A percentile compares a stretch with the other conserved stretches of the same genome.
phyloP scores from a whole-genome alignment of 768 basidiomycete genomes.

The Tulasnella calospora region DNA sequence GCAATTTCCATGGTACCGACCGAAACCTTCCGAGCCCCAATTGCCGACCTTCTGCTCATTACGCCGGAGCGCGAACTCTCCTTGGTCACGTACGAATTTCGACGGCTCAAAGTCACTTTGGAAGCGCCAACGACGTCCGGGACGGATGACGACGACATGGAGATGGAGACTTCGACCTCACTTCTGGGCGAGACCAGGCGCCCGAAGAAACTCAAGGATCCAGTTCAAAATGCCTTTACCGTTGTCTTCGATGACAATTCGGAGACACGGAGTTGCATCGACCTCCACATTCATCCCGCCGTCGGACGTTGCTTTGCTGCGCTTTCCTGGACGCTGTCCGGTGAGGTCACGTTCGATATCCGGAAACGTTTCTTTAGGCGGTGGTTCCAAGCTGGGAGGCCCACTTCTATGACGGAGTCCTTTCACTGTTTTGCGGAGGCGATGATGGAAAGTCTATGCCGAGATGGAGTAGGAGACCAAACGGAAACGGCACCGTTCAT shows the following conservation, averaged over 20 bases:
- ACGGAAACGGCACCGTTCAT: neutral
- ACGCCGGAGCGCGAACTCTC: slow-evolving; percentile 51
- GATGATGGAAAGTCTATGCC: slow-evolving; percentile 46
- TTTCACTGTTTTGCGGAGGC: slow-evolving; percentile 55
- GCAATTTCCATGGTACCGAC: slow-evolving; percentile 56
- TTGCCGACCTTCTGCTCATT: slow-evolving; percentile 67
- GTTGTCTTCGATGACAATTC: slow-evolving; percentile 52
- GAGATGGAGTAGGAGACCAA: slow-evolving; percentile 16
- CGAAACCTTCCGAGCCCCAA: slow-evolving; percentile 54
- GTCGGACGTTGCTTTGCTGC: slow-evolving; percentile 57
- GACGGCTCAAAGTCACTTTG: slow-evolving; percentile 34
- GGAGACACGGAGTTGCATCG: slow-evolving; percentile 46
- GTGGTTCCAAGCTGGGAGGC: slow-evolving; percentile 51
- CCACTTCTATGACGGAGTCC: slow-evolving; percentile 46
- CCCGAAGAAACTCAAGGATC: slow-evolving; percentile 48
- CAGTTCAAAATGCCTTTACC: slow-evolving; percentile 50
- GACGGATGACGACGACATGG: slow-evolving; percentile 13
- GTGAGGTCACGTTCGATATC: slow-evolving; percentile 51
- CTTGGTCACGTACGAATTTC: slow-evolving; percentile 58
- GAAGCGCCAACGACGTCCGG: neutral
- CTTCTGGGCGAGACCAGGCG: slow-evolving; percentile 21
- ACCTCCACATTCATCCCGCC: slow-evolving; percentile 54
- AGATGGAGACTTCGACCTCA: neutral
- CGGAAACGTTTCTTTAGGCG: slow-evolving; percentile 52
- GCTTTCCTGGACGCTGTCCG: slow-evolving; percentile 57